These are phyloP conservation scores for Stachybotrys elegans DNA, from an alignment of 2,329 filamentous ascomycete genomes.

Conservation along the genomic window DNA sequence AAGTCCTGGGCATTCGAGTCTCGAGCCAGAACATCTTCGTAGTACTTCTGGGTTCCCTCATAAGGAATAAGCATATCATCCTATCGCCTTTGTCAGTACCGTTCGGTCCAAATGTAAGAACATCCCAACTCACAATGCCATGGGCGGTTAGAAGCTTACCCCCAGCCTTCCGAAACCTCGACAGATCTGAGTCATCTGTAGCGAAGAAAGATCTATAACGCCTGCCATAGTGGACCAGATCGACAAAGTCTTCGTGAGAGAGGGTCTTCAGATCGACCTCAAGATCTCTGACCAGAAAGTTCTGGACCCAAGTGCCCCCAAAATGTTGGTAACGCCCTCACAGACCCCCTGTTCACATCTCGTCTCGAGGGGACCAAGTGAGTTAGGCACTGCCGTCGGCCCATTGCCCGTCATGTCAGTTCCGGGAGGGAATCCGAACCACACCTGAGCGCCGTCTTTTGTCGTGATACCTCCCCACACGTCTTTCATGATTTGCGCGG, in stretches of 20 bases:
- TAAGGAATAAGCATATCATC: background rate
- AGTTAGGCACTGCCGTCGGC: background rate
- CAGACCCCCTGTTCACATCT: background rate
- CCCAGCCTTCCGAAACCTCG: slow-evolving; percentile 8
- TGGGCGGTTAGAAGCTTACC: slow-evolving; percentile 9
- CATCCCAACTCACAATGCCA: background rate
- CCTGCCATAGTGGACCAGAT: background rate
- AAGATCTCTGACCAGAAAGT: background rate
- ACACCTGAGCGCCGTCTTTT: background rate
- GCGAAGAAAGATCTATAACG: slow-evolving; percentile 4
- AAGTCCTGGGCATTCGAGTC: slow-evolving; percentile 1
- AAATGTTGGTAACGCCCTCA: background rate
- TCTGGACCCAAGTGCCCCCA: background rate
- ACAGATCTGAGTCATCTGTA: slow-evolving; percentile 7
- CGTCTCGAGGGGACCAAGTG: background rate
- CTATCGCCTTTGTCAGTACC: no score
- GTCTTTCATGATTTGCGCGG: background rate
- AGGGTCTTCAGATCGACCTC: background rate
- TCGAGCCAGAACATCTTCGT: background rate
- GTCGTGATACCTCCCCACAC: background rate
- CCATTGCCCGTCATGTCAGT: background rate
- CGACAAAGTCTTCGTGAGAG: background rate
- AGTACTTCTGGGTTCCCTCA: background rate
- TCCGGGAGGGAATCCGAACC: background rate
- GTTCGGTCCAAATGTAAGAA: no score